These are phyloP conservation scores for Lagenidium giganteum DNA, from an alignment of 352 stramenopile species.

Conservation along the genomic window DNA sequence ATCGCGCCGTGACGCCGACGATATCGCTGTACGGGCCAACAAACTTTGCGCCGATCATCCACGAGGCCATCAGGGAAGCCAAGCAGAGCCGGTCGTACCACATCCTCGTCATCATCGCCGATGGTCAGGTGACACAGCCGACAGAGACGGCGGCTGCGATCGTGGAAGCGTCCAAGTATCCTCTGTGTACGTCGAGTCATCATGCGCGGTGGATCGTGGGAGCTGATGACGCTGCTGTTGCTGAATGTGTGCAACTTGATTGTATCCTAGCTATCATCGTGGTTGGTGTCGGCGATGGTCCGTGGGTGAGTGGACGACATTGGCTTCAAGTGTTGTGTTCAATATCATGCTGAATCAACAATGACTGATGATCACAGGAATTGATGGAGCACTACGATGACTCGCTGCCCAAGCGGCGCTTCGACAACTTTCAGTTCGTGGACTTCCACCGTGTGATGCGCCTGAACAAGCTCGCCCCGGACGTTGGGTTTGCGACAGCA, in stretches of 20 bases:
- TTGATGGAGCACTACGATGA: slow-evolving; percentile 67
- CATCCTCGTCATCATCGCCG: slow-evolving; percentile 72
- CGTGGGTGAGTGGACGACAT: slow-evolving; percentile 40
- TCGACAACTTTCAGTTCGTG: slow-evolving; percentile 83
- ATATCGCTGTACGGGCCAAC: slow-evolving; percentile 53
- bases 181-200: slow-evolving; percentile 42
- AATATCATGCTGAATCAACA: background rate
- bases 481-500: slow-evolving; percentile 56
- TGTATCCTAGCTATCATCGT: slow-evolving; percentile 54
- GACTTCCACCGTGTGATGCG: slow-evolving; percentile 51
- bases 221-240: background rate
- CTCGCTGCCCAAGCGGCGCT: slow-evolving; percentile 40
- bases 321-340: too few species aligned
- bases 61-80: slow-evolving; percentile 55
- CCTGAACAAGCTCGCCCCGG: slow-evolving; percentile 41
- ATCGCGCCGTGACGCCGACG: slow-evolving; percentile 41
- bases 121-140: slow-evolving; percentile 64
- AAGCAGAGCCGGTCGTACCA: slow-evolving; percentile 44
- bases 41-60: slow-evolving; percentile 80
- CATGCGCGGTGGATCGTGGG: background rate
- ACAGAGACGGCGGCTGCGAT: slow-evolving; percentile 65
- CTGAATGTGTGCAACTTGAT: background rate
- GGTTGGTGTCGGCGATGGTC: slow-evolving; percentile 70
- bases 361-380: slow-evolving; percentile 14
- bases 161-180: slow-evolving; percentile 61